phyloP scores from a whole-genome alignment of 2,329 filamentous ascomycete species.

The Emergomyces orientalis region DNA sequence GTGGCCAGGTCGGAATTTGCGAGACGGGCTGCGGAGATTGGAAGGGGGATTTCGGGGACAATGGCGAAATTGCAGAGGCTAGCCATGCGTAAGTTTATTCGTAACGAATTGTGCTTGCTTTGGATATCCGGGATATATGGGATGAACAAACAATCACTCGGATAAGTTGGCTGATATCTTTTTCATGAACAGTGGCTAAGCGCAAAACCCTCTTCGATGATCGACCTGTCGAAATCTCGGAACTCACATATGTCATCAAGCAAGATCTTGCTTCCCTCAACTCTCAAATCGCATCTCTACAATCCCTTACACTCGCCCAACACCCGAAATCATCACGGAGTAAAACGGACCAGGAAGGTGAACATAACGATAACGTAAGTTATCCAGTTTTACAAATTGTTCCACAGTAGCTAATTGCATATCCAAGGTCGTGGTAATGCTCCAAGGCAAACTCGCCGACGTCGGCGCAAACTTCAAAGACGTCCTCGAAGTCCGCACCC shows the following conservation, averaged over 20 bases:
- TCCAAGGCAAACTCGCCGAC: conserved; percentile 85
- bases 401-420: conserved; percentile 13
- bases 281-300: conserved; percentile 76
- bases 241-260: conserved; percentile 95
- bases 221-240: conserved; percentile 89
- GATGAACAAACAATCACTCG: neutral
- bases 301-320: conserved; percentile 65
- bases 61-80: conserved; percentile 94
- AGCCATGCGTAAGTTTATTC: conserved; percentile 55
- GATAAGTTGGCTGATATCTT: neutral
- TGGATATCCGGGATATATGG: neutral
- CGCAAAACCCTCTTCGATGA: conserved; percentile 96
- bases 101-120: neutral
- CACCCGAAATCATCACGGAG: conserved; percentile 51
- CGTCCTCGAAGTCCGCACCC: conserved; percentile 87
- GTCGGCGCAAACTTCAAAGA: conserved; percentile 96
- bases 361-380: conserved; percentile 86
- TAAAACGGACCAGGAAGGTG: conserved; percentile 65
- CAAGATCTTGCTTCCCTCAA: conserved; percentile 83
- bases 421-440: conserved; percentile 60
- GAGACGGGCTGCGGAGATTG: conserved; percentile 81
- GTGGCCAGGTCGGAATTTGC: conserved; percentile 79
- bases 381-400: neutral
- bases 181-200: conserved; percentile 60
- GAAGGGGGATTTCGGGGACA: conserved; percentile 78